Conservation (phyloP, 2,329 filamentous ascomycete species). For the Sporothrix pseudoabietina region DNA sequence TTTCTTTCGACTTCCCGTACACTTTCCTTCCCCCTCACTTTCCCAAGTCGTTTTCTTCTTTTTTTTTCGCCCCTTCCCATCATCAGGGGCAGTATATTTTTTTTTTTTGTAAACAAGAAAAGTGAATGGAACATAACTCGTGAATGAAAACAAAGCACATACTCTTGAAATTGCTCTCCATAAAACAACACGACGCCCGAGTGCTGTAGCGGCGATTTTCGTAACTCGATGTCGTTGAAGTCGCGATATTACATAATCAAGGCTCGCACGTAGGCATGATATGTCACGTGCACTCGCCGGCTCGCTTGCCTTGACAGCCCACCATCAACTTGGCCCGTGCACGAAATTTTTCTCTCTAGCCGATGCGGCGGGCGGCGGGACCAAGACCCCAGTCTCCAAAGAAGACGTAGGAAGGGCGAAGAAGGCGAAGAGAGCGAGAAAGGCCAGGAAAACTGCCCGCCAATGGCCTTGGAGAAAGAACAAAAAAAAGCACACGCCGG, state of each 20-base stretch:
- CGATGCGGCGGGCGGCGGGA: conserved; percentile 17
- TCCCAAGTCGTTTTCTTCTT: no score
- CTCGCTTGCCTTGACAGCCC: background rate
- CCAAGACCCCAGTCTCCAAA: background rate
- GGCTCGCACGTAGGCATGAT: background rate
- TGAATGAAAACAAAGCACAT: no score
- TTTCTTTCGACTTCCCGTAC: no score
- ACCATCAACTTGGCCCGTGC: conserved; percentile 24
- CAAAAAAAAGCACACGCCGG: background rate
- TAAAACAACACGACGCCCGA: no score
- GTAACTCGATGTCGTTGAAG: background rate
- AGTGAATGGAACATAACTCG: no score
- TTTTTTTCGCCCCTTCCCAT: no score
- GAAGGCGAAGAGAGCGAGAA: conserved; percentile 27
- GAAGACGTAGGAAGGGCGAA: conserved; percentile 26
- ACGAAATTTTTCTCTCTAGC: conserved; percentile 29
- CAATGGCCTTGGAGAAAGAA: conserved; percentile 1
- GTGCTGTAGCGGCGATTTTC: no score
- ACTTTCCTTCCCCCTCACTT: no score
- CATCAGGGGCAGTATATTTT: no score
- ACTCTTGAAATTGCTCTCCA: no score
- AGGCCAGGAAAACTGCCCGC: conserved; percentile 12
- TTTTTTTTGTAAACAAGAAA: no score
- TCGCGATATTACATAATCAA: conserved; percentile 5
- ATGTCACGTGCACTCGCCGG: background rate